These are phyloP conservation scores for Aspergillus saccharolyticus DNA, from an alignment of 495 filamentous ascomycete genomes.

Conservation along the genomic window DNA sequence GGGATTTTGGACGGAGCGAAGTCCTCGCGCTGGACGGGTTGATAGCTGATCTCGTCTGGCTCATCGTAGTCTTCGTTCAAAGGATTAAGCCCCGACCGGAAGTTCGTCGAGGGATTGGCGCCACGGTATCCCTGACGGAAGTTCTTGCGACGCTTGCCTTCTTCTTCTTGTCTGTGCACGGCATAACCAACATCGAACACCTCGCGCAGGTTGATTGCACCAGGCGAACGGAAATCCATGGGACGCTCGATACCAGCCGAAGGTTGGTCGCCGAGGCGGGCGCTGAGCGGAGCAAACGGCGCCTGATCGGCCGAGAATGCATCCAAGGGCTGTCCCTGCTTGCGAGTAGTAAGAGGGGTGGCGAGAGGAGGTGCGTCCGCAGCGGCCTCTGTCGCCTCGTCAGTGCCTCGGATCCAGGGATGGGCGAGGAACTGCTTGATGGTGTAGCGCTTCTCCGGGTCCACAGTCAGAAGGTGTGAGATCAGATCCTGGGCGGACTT, in stretches of 20 bases:
- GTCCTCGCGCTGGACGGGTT: slow-evolving; percentile 26
- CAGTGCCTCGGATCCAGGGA: slow-evolving; percentile 77
- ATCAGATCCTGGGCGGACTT: slow-evolving; percentile 93
- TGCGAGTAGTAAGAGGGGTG: slow-evolving; percentile 54
- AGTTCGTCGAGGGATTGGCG: slow-evolving; percentile 39
- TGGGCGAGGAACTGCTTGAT: slow-evolving; percentile 88
- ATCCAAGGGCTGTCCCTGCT: slow-evolving; percentile 37
- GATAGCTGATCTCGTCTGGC: slow-evolving; percentile 46
- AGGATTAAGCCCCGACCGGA: slow-evolving; percentile 51
- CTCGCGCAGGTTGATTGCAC: slow-evolving; percentile 89
- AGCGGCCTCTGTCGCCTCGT: slow-evolving; percentile 73
- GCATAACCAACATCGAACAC: slow-evolving; percentile 97
- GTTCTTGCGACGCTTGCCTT: slow-evolving; percentile 81
- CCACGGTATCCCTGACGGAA: slow-evolving; percentile 63
- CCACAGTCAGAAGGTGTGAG: slow-evolving; percentile 83
- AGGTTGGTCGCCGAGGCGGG: slow-evolving; percentile 47
- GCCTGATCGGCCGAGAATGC: slow-evolving; percentile 35
- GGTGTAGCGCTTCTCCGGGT: slow-evolving; percentile 81
- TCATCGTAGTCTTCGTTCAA: slow-evolving; percentile 69
- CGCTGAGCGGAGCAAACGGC: slow-evolving; percentile 34
- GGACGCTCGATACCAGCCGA: slow-evolving; percentile 54
- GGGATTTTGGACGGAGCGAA: slow-evolving; percentile 63
- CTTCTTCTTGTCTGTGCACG: slow-evolving; percentile 94
- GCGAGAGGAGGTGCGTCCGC: slow-evolving; percentile 72
- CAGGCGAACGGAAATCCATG: slow-evolving; percentile 93